Evolutionary conservation across 2,329 filamentous ascomycete species (phyloP), one percentile per base, ranked within the genome.

Genomic region (Claviceps pazoutovae): DNA sequence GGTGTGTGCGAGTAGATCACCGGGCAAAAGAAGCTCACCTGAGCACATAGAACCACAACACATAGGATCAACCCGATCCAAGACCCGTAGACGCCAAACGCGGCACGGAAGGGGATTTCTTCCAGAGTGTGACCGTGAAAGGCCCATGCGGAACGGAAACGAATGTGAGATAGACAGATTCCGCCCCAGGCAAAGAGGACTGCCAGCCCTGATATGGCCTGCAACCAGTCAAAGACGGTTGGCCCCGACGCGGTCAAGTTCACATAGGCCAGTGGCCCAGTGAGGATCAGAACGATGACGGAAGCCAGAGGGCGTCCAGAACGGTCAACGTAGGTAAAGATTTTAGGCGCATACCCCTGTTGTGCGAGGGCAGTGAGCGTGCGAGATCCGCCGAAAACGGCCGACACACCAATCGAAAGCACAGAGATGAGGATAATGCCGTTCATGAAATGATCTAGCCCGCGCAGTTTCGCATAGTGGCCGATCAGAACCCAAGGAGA

Each of bases 161-260:
- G 80, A 58, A 84, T 82, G 59, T 84, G 81, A 1, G 78, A 74
- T 17, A 81, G 62, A 62, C 79, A 83, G 58, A 85, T 82, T 46
- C 75, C 79, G 21, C 73, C 79, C 81, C 81, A 85, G 16, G 80
- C 78, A 64, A 83, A 84, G 45, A 84, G 72, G 23, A 78, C 74
- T 13, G 76, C 75, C 1, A 84, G 72, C 51, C 78, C 81, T 2
- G 80, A 83, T 13, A 84, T 68, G 5, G 81, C 77, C 26, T 79
- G 73, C 2, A 85, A 74, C 82, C 82, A 84, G 56, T 77, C 72
- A 51, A 85, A 82, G 14, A 83, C 74, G 0, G 68, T 63, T 5
- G 66, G 61, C 43, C 79, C 79, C 0, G 67, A 66, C 1, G 73
- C 64, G 4, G 64, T 66, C 1, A 72, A 61, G 54, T 69, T 71